Evolutionary conservation across 495 filamentous ascomycete genomes (phyloP).

Genomic region (Penicillium arizonense): DNA sequence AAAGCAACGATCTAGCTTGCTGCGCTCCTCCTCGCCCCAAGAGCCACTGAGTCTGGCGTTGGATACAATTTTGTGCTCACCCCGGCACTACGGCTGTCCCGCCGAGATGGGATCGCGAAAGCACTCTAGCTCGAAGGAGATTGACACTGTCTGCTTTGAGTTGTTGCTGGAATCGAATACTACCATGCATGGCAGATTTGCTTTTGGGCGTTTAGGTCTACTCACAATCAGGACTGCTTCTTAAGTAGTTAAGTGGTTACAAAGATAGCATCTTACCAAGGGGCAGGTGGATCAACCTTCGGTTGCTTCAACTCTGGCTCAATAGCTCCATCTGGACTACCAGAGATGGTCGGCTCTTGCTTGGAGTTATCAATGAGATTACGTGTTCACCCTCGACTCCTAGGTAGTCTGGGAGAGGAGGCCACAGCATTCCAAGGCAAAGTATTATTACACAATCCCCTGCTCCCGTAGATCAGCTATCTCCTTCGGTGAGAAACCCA

Average conservation of each 20-base stretch:
- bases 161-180: not conserved
- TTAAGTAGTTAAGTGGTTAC: too few species aligned
- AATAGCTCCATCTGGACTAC: slow-evolving; percentile 7
- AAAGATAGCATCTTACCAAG: not conserved
- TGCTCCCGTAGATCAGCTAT: not conserved
- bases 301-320: slow-evolving; percentile 8
- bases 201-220: slow-evolving; percentile 3
- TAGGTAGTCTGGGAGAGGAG: not conserved
- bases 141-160: too few species aligned
- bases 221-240: not conserved
- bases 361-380: slow-evolving; percentile 1
- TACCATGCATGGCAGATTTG: slow-evolving; percentile 3
- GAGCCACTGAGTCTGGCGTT: slow-evolving; percentile 1
- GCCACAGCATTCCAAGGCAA: not conserved
- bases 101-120: too few species aligned
- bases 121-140: too few species aligned
- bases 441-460: not conserved
- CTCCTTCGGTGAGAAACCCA: not conserved
- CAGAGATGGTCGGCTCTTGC: too few species aligned
- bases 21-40: slow-evolving; percentile 6
- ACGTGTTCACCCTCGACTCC: too few species aligned
- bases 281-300: not conserved
- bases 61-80: slow-evolving; percentile 3
- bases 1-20: slow-evolving; percentile 1
- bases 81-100: not conserved